phyloP scores from a whole-genome alignment of 108 stramenopile species.

The Mayamaea pseudoterrestris region DNA sequence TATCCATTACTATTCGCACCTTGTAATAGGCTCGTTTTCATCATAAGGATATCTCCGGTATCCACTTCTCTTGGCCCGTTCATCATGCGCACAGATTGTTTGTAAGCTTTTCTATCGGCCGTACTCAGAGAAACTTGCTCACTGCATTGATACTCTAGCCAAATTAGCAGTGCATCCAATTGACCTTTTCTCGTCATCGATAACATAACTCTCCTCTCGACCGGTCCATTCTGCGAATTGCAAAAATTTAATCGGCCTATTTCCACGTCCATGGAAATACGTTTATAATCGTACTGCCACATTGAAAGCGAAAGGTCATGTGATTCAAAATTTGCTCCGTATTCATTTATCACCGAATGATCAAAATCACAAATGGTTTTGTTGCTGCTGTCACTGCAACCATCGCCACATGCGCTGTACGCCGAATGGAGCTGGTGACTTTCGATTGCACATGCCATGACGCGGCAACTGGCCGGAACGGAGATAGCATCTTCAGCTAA shows the following conservation, averaged over 20 bases:
- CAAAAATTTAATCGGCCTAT: slow-evolving; percentile 40
- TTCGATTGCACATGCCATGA: slow-evolving; percentile 63
- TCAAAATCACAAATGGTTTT: slow-evolving; percentile 32
- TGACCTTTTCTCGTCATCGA: slow-evolving; percentile 1
- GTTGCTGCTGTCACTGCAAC: no score
- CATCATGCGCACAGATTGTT: slow-evolving; percentile 17
- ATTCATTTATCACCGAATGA: slow-evolving; percentile 38
- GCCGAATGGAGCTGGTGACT: slow-evolving; percentile 27
- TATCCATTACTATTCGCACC: no score
- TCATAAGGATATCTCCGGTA: no score
- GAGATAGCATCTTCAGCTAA: slow-evolving; percentile 15
- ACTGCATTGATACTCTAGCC: slow-evolving; percentile 32
- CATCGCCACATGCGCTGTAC: slow-evolving; percentile 31
- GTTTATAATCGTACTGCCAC: slow-evolving; percentile 49
- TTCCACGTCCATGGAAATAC: slow-evolving; percentile 26
- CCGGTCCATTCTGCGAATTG: background rate
- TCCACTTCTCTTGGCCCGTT: no score
- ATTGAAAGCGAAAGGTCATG: slow-evolving; percentile 42
- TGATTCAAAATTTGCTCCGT: slow-evolving; percentile 24
- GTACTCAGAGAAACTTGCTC: background rate
- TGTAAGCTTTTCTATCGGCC: slow-evolving; percentile 6
- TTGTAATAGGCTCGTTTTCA: no score
- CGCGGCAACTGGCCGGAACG: slow-evolving; percentile 34
- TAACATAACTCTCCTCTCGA: background rate
- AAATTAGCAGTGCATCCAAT: slow-evolving; percentile 34